Base-by-base conservation (phyloP, 2,329 filamentous ascomycete species). In the Alternaria burnsii region DNA sequence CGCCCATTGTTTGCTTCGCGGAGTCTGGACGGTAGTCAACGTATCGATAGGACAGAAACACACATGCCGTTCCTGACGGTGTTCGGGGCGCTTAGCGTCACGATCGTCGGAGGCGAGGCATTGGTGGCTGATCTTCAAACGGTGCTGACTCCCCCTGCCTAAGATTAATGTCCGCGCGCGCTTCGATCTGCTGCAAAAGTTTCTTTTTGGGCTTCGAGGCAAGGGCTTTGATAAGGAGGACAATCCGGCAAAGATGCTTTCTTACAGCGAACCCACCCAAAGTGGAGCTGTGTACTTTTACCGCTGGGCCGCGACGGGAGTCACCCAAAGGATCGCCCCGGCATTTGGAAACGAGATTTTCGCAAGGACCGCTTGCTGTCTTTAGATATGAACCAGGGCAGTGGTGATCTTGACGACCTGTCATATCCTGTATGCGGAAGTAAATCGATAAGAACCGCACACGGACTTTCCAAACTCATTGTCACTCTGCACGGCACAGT, bases 121-220 rank as follows among this genome's bases (percentile, higher is more conserved):
- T 61, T 58, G 56, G 73, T 73, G 73, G 74, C 74, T 74, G 72
- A 71, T 71, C 67, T 62, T 71, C 70, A 76, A 77, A 75, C 73
- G 58, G 55, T 61, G 63, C 54, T 62, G 58, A 54, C 56, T 58
- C 38, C 69, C 70, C 70, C 71, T 73, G 65, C 72, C 43, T 71
- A 36, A 73, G 55, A 75, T 74, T 73, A 59, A 52, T 38, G 47
- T 38, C 47, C 16, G 18, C 41, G 36, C 47, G 43, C 54, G 48
- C 42, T 41, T 56, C 55, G 41, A 61, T 53, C 52, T 34, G 52
- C 38, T 51, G 52, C 46, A 38, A 50, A 36, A 32, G 32, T 50
- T 52, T 60, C 53, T 44, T 52, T 16, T 52, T n/a, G 34, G 34
- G 47, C 54, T 34, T 47, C 22, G 28, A 44, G 34, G 28, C 42